Evolutionary conservation across 345 rosid genomes (phyloP).

Genomic region (Salix suchowensis): DNA sequence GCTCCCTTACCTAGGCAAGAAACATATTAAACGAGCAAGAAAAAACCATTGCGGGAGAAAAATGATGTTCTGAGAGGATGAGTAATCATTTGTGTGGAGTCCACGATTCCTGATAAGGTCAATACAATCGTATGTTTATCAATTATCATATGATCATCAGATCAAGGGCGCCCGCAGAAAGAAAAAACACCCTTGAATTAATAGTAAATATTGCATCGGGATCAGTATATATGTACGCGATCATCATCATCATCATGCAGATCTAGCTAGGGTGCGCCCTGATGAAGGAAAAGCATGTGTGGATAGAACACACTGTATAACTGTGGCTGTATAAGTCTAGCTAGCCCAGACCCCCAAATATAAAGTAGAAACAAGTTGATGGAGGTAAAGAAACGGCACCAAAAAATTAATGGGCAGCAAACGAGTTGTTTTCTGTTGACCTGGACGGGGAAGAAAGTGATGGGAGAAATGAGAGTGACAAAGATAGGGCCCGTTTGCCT

Average conservation of each 20-base stretch:
- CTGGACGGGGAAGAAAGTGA: slow-evolving; percentile 31
- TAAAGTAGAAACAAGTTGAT: background rate
- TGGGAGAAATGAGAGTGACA: slow-evolving; percentile 14
- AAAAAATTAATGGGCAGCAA: slow-evolving; percentile 4
- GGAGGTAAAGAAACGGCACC: slow-evolving; percentile 3
- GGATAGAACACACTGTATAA: background rate
- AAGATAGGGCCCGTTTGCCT: slow-evolving; percentile 35
- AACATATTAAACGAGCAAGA: background rate
- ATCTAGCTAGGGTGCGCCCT: background rate
- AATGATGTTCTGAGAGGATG: background rate
- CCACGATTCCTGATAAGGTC: background rate
- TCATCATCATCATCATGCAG: background rate
- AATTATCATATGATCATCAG: background rate
- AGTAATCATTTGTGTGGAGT: background rate
- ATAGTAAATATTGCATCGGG: background rate
- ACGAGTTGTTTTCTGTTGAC: slow-evolving; percentile 32
- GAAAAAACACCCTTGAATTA: background rate
- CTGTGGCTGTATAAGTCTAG: background rate
- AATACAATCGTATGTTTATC: background rate
- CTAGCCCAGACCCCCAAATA: background rate
- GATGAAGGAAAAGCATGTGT: background rate
- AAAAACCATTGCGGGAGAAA: no score
- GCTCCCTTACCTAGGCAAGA: background rate
- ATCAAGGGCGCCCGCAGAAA: background rate
- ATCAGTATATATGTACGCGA: background rate